Percentiles rank a stretch among this genome's conserved stretches.
Conservation (phyloP, 1,284 basidiomycete genomes). For the Butyriboletus appendiculatus region DNA sequence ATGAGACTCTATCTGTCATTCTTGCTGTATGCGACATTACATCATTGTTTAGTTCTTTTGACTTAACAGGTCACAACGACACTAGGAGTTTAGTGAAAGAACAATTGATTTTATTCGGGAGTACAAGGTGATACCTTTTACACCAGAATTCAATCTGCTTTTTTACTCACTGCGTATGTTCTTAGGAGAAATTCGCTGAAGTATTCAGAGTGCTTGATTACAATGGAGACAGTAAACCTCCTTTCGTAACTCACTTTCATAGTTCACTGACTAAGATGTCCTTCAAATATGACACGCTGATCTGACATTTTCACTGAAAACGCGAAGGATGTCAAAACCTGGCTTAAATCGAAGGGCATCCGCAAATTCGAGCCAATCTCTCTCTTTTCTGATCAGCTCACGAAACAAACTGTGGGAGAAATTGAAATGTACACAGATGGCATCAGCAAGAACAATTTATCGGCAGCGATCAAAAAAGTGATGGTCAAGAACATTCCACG, state of each 20-base stretch:
- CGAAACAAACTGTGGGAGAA: constrained; percentile 81
- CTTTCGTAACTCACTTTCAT: background rate
- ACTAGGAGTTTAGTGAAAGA: no score
- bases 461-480: constrained; percentile 78
- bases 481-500: constrained; percentile 91
- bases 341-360: constrained; percentile 88
- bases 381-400: constrained; percentile 89
- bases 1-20: no score
- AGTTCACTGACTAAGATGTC: constrained; percentile 9
- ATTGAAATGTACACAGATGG: constrained; percentile 83
- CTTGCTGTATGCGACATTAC: no score
- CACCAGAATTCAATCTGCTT: no score
- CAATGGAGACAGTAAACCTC: constrained; percentile 52
- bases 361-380: constrained; percentile 92
- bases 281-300: constrained; percentile 70
- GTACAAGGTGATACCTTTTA: no score
- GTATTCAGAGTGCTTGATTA: background rate
- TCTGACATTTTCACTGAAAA: constrained; percentile 72
- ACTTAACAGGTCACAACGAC: no score
- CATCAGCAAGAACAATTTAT: constrained; percentile 55
- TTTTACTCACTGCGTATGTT: no score
- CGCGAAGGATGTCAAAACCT: constrained; percentile 77
- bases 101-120: no score
- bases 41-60: no score
- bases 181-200: no score